These are phyloP conservation scores for Dothistroma septosporum DNA, from an alignment of 2,329 filamentous ascomycete species.

Conservation along the genomic window DNA sequence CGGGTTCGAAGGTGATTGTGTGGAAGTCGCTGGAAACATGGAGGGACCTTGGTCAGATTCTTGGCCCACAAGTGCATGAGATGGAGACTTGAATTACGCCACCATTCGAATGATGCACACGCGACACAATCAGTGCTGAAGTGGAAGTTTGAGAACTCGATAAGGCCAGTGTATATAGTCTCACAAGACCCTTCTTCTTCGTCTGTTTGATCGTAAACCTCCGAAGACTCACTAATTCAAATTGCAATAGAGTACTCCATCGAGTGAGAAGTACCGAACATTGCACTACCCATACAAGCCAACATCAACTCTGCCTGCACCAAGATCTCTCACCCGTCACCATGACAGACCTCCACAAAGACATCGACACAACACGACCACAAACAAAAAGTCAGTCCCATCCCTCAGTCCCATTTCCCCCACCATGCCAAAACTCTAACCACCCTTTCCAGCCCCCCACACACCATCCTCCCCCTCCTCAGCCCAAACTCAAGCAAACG, in stretches of 20 bases:
- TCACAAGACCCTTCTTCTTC: neutral
- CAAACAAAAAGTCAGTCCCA: neutral
- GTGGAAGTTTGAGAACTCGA: neutral
- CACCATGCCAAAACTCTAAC: neutral
- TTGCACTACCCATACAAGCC: conserved; percentile 1
- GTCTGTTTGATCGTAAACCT: neutral
- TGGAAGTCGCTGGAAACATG: neutral
- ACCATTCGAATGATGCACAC: neutral
- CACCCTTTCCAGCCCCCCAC: neutral
- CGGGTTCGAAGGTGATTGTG: neutral
- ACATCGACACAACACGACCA: neutral
- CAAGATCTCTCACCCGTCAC: neutral
- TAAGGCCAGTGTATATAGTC: neutral
- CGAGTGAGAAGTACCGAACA: neutral
- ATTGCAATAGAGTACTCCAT: neutral
- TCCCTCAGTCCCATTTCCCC: neutral
- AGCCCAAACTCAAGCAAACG: neutral
- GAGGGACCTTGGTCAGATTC: neutral
- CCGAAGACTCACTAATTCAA: neutral
- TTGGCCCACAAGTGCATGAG: neutral
- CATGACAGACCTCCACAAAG: neutral
- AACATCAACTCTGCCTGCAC: neutral
- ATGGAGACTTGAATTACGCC: neutral
- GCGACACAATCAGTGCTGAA: neutral
- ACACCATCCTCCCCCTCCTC: neutral